These are phyloP conservation scores for Rhododendron mucronatum DNA, from an alignment of 148 eudicot species.

Conservation along the genomic window DNA sequence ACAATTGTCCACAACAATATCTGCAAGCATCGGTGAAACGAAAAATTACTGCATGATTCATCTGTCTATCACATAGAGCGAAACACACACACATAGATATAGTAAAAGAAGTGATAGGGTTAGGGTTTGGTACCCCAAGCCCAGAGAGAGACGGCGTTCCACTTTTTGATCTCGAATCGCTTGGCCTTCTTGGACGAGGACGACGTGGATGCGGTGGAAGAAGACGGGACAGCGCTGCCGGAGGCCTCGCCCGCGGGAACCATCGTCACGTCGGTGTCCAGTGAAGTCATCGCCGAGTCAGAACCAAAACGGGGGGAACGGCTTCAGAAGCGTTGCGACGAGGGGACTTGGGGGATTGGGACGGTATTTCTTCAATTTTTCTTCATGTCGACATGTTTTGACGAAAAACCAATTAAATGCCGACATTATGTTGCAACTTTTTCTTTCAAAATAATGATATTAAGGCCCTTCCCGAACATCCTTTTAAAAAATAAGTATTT, in stretches of 20 bases:
- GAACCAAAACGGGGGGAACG: background rate
- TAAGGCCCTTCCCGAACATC: too few relatives aligned
- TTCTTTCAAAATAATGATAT: too few relatives aligned
- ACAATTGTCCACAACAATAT: slow-evolving; percentile 86
- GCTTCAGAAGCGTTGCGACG: background rate
- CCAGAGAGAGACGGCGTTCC: slow-evolving; percentile 98
- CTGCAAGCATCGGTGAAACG: slow-evolving; percentile 26
- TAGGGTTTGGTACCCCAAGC: slow-evolving; percentile 65
- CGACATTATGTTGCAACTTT: background rate
- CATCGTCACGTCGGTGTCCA: slow-evolving; percentile 47
- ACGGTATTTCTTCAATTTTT: background rate
- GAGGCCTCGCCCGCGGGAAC: slow-evolving; percentile 44
- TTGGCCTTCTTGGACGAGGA: slow-evolving; percentile 49
- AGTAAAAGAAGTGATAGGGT: background rate
- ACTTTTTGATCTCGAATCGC: slow-evolving; percentile 92
- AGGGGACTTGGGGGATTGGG: background rate
- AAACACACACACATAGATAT: background rate
- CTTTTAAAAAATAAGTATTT: too few relatives aligned
- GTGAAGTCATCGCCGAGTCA: slow-evolving; percentile 18
- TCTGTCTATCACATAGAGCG: background rate
- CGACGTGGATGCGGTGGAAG: slow-evolving; percentile 15
- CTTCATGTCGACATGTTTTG: background rate
- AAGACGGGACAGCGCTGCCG: slow-evolving; percentile 27
- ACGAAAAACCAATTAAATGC: background rate
- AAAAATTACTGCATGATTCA: background rate